Base-by-base conservation (phyloP, 164 flowering plant species). In the Platanus orientalis region DNA sequence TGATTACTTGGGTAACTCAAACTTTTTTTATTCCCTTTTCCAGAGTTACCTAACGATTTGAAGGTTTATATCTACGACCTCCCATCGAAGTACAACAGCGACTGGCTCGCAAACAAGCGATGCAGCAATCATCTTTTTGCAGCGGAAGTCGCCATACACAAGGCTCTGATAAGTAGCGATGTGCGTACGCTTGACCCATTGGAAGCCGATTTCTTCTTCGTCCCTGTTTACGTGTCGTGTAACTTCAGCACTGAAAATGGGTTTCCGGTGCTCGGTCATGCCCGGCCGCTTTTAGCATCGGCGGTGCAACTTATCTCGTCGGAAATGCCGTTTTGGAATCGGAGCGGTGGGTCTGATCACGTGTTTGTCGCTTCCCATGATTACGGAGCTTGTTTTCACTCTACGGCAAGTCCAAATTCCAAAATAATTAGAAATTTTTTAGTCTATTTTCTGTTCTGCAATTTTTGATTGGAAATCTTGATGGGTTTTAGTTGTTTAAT, bases 121-220 rank as follows among this genome's bases (percentile, higher is more conserved):
- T 94, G 99, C 69, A 68, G 77, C 66, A 80, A 36, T 63, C 99
- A 94, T 57, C 67, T 94, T 42, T 94, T 94, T 60, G 99, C 97
- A 0, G 69, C 97, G 0, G 99, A 94, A 77, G 96, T 94, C 6
- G 96, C 96, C 1, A 82, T 94, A 17, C 99, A 94, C 62, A 74
- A 65, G 53, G 89, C 94, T 0, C 21, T 94, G 52, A 21, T 81
- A 69, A 70, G 58, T 20, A 82, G 86, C 72, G 74, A 76, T 21
- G 76, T 82, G 0, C 64, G 96, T 28, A 92, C 97, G 0, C 54
- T 79, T 20, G 83, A 94, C 65, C 96, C 97, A 0, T 67, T 54
- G 66, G 83, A 94, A 49, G 99, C 97, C 3, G 96, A 92, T 68
- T 94, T 91, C 76, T 94, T 91, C 89, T 92, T 91, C 60, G 96